Evolutionary conservation across 352 stramenopile genomes (phyloP).

Genomic region (Pythium rhizo-oryzae): DNA sequence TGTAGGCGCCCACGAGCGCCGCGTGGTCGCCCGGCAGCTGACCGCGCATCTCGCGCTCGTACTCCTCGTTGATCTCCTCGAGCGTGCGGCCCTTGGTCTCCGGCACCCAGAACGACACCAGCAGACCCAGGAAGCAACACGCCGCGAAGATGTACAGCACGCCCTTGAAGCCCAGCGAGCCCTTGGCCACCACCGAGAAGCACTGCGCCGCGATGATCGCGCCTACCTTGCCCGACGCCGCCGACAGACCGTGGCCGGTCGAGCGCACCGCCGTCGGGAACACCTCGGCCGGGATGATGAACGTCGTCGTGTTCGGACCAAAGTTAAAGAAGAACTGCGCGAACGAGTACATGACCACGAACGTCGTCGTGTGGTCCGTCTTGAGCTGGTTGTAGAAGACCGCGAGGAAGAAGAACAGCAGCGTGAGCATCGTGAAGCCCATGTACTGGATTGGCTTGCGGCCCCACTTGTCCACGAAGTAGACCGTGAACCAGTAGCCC

Average conservation of each 20-base stretch:
- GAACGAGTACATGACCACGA: slow-evolving; percentile 57
- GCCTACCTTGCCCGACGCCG: slow-evolving; percentile 35
- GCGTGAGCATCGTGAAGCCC: slow-evolving; percentile 47
- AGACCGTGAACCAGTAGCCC: slow-evolving; percentile 70
- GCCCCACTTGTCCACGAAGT: slow-evolving; percentile 50
- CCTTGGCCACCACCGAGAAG: slow-evolving; percentile 50
- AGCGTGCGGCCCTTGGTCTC: slow-evolving; percentile 55
- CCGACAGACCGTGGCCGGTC: slow-evolving; percentile 81
- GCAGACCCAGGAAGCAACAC: slow-evolving; percentile 47
- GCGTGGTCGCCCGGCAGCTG: neutral
- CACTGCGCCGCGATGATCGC: slow-evolving; percentile 56
- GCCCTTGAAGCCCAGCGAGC: slow-evolving; percentile 45
- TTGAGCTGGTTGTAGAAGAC: slow-evolving; percentile 51
- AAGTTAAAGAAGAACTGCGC: slow-evolving; percentile 62
- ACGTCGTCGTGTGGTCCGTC: slow-evolving; percentile 35
- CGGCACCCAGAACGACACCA: slow-evolving; percentile 55
- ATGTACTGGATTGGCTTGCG: slow-evolving; percentile 55
- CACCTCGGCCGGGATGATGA: slow-evolving; percentile 85
- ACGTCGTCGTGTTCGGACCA: slow-evolving; percentile 79
- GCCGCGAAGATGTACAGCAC: slow-evolving; percentile 27
- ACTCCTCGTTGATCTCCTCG: slow-evolving; percentile 41
- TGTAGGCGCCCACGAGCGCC: slow-evolving; percentile 15
- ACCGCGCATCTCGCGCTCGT: slow-evolving; percentile 13
- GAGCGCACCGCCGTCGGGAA: slow-evolving; percentile 84
- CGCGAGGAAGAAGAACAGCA: slow-evolving; percentile 54